Conservation (phyloP, 257 asterid species). For the Euphrasia confusa region DNA sequence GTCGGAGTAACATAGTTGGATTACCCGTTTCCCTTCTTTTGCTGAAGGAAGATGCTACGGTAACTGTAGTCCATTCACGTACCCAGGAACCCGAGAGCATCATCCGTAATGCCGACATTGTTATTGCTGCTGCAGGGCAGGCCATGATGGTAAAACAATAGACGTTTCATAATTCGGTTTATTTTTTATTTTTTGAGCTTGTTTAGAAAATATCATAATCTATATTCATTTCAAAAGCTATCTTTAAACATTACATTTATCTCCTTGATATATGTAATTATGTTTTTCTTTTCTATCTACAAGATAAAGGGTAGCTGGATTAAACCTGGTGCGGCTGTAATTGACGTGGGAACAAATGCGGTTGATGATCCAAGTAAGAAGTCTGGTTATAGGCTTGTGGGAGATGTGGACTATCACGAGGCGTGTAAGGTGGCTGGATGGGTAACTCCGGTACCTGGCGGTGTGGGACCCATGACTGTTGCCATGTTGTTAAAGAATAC, state of each 20-base stretch:
- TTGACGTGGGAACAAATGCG: constrained; percentile 88
- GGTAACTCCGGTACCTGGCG: constrained; percentile 95
- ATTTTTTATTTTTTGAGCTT: too few species aligned
- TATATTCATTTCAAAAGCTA: too few species aligned
- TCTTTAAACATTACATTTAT: too few species aligned
- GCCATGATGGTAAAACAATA: constrained; percentile 60
- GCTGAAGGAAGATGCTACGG: constrained; percentile 85
- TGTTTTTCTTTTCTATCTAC: neutral
- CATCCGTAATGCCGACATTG: constrained; percentile 76
- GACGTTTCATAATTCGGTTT: too few species aligned
- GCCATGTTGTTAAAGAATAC: constrained; percentile 91
- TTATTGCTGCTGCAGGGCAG: constrained; percentile 96
- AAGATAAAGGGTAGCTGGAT: constrained; percentile 97
- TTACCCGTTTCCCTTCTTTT: constrained; percentile 82
- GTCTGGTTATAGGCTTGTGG: constrained; percentile 88
- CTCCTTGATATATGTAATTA: too few species aligned
- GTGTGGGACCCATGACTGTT: constrained; percentile 95
- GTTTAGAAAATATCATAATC: too few species aligned
- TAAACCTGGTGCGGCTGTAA: constrained; percentile 93
- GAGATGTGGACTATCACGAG: constrained; percentile 80
- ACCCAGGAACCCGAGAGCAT: constrained; percentile 73
- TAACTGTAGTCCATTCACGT: constrained; percentile 76
- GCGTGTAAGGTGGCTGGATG: constrained; percentile 80
- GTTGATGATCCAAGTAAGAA: constrained; percentile 76
- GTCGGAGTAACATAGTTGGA: constrained; percentile 91